Percentiles rank a stretch among this genome's conserved stretches.
Conservation (phyloP, 2,329 filamentous ascomycete species). For the Tolypocladium tropicale region DNA sequence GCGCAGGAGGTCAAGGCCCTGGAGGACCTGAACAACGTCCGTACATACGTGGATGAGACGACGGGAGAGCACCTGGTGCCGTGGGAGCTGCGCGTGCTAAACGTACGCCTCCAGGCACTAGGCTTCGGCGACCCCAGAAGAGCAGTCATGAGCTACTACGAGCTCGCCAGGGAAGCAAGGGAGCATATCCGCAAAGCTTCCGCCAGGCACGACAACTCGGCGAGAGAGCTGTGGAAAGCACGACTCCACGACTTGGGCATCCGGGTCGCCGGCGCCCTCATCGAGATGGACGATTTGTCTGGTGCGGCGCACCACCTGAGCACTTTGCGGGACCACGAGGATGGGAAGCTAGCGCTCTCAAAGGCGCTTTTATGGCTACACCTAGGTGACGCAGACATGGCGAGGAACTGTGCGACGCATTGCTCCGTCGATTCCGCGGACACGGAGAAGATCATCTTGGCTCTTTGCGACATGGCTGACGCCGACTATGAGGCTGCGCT, state of each 20-base stretch:
- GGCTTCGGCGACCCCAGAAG: constrained; percentile 77
- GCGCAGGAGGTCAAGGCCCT: constrained; percentile 56
- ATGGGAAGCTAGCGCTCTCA: constrained; percentile 33
- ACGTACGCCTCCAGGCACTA: constrained; percentile 74
- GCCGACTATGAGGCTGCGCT: constrained; percentile 59
- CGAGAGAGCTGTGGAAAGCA: constrained; percentile 56
- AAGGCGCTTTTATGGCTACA: constrained; percentile 65
- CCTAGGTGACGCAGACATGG: constrained; percentile 64
- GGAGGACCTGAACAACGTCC: constrained; percentile 47
- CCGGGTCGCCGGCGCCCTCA: constrained; percentile 52
- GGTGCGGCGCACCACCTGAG: constrained; percentile 67
- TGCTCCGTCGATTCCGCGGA: constrained; percentile 18
- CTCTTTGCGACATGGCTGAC: constrained; percentile 70
- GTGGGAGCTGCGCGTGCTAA: constrained; percentile 77
- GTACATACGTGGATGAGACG: constrained; percentile 44
- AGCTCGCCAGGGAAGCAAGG: constrained; percentile 71
- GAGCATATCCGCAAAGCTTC: constrained; percentile 41
- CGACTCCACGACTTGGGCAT: constrained; percentile 68
- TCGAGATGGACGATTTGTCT: constrained; percentile 81
- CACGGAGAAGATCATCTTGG: constrained; percentile 43
- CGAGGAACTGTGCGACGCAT: constrained; percentile 41
- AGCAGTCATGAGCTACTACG: constrained; percentile 84
- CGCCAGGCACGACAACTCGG: constrained; percentile 37
- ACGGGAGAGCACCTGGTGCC: constrained; percentile 60
- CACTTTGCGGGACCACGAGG: constrained; percentile 35